phyloP scores from a whole-genome alignment of 371 early-diverging fungal genomes.

The Rhizopus stolonifer region DNA sequence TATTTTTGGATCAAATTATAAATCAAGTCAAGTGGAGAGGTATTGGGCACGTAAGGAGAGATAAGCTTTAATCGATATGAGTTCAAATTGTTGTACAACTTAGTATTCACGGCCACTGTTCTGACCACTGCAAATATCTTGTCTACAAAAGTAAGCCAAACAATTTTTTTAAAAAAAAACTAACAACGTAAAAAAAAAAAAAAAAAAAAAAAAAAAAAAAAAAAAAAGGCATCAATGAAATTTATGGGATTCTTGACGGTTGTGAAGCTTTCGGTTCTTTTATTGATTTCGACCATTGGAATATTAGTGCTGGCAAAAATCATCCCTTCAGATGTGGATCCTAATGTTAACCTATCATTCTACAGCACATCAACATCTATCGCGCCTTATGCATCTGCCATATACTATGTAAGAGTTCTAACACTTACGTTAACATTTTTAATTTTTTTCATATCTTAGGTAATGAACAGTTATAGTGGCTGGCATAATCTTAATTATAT shows the following conservation, averaged over 20 bases:
- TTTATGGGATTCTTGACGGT: constrained; percentile 30
- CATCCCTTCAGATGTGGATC: constrained; percentile 33
- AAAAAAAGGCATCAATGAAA: constrained; percentile 22
- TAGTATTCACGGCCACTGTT: constrained; percentile 35
- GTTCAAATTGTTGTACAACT: neutral
- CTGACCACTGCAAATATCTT: constrained; percentile 25
- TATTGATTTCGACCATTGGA: constrained; percentile 28
- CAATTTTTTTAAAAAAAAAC: no score
- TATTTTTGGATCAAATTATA: constrained; percentile 30
- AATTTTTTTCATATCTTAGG: constrained; percentile 15
- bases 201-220: no score
- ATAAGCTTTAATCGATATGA: neutral
- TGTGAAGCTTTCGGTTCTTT: constrained; percentile 31
- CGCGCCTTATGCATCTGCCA: constrained; percentile 43
- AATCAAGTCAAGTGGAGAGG: constrained; percentile 34
- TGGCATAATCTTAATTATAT: constrained; percentile 42
- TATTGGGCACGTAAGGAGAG: constrained; percentile 36
- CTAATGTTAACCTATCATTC: constrained; percentile 32
- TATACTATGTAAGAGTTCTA: constrained; percentile 31
- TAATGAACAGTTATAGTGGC: constrained; percentile 42
- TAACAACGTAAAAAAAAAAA: no score
- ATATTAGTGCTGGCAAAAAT: constrained; percentile 20
- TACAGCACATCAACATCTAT: constrained; percentile 28
- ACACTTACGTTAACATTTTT: neutral
- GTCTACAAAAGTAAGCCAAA: constrained; percentile 27